These are phyloP conservation scores for Asterochloris erici DNA, from an alignment of 139 green algal species.

Conservation along the genomic window DNA sequence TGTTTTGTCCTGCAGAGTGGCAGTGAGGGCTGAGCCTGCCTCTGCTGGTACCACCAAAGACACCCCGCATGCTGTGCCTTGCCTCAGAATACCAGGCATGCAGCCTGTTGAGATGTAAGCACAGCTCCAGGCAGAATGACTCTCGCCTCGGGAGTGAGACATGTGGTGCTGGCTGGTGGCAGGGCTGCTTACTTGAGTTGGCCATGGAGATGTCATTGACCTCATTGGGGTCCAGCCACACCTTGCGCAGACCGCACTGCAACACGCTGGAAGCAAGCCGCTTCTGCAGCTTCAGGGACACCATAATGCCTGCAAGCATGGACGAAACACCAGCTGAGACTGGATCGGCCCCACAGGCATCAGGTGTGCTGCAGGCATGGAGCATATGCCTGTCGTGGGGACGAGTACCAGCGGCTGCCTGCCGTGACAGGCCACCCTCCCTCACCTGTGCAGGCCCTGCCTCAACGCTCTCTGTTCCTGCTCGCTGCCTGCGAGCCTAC, in stretches of 20 bases:
- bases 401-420: too few species aligned
- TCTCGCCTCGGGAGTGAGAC: not conserved
- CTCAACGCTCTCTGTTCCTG: too few species aligned
- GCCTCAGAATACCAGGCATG: too few species aligned
- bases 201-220: slow-evolving; percentile 99
- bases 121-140: not conserved
- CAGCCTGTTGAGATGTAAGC: not conserved
- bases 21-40: not conserved
- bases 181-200: slow-evolving; percentile 90
- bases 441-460: too few species aligned
- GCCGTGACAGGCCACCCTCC: too few species aligned
- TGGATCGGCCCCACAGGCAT: too few species aligned
- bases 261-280: slow-evolving; percentile 94
- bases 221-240: slow-evolving; percentile 99
- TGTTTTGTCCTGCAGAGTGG: slow-evolving; percentile 89
- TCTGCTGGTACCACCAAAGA: not conserved
- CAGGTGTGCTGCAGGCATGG: too few species aligned
- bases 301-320: slow-evolving; percentile 65
- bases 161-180: not conserved
- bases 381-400: too few species aligned
- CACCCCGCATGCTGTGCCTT: too few species aligned
- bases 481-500: too few species aligned
- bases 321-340: too few species aligned
- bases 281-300: slow-evolving; percentile 99
- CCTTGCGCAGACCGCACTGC: slow-evolving; percentile 89